Base-by-base conservation (phyloP, 495 filamentous ascomycete species). In the Xylona heveae region DNA sequence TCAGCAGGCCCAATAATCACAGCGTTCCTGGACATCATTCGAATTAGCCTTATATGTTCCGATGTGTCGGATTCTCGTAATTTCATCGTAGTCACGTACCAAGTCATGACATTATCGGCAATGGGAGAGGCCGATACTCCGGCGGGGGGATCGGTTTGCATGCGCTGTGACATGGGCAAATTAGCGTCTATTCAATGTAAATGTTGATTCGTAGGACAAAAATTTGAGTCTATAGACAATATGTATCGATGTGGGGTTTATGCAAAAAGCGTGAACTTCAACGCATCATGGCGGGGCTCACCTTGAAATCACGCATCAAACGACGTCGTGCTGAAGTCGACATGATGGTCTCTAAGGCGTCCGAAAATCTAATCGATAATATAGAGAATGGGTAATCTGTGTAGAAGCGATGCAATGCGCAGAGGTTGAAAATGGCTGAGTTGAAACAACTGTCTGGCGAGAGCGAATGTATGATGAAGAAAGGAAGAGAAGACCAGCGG, bases 21-120 rank as follows among this genome's bases (percentile, higher is more conserved):
- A 36, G 88, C 88, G 50, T 97, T 97, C 88, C 88, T 97, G 42
- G 27, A 14, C n/a, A n/a, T n/a, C n/a, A n/a, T n/a, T n/a, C n/a
- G n/a, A n/a, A n/a, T n/a, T n/a, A n/a, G n/a, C n/a, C n/a, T n/a
- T n/a, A n/a, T n/a, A n/a, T n/a, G n/a, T n/a, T n/a, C n/a, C n/a
- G n/a, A n/a, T n/a, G n/a, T n/a, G n/a, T n/a, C n/a, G n/a, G n/a
- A n/a, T n/a, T n/a, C n/a, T n/a, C n/a, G n/a, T n/a, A n/a, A n/a
- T n/a, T n/a, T n/a, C n/a, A n/a, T n/a, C n/a, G 27, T 12, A 9
- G 28, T 14, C 30, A 29, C 61, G 41, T 68, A 95, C 88, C 88
- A 97, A 31, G 83, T 94, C 88, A 97, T 95, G 26, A 97, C 88
- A 63, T 97, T 97, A 50, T 97, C 88, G 26, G 85, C 79, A 14